Base-by-base conservation (phyloP, 257 asterid species). In the Solanum gandarillasii region DNA sequence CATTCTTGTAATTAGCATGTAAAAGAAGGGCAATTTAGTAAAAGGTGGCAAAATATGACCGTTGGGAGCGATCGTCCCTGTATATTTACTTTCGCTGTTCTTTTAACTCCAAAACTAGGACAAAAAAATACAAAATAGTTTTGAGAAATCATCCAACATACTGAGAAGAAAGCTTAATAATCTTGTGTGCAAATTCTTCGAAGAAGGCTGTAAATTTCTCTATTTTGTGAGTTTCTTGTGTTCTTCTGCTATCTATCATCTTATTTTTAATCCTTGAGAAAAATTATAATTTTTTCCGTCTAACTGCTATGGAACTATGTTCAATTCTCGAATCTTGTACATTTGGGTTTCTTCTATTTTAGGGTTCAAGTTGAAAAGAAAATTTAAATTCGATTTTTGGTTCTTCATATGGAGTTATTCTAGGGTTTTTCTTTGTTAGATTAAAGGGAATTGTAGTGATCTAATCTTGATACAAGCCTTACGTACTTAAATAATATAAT, bases 31-130 rank as follows among this genome's bases (percentile, higher is more conserved):
- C 79, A 87, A 8, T 36, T 81, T 52, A 27, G 71, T 27, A 62
- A 46, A 25, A 20, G 11, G 13, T 21, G 34, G 8, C 7, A 27
- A 82, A 88, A 83, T 84, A 84, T 87, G 89, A 90, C 91, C 89
- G 92, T 29, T 76, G 27, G 87, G 82, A 70, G 88, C 36, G 25
- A 23, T 38, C 32, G 16, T 21, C 58, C 2, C 2, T 20, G 8
- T 87, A 78, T 36, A 78, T 38, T 36, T 73, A 76, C 23, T 76
- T 38, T 38, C 6, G 5, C 12, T 11, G 12, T 6, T 38, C 6
- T 32, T 31, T 5, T 23, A 7, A 43, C 62, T 13, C n/a, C 7
- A 32, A 60, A 87, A 27, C 48, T 52, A 35, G 4, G 2, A 7
- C 31, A 1, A 12, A 20, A 12, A 23, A 16, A 6, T 20, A 81